These are phyloP conservation scores for Malbranchea zuffiana DNA, from an alignment of 2,329 filamentous ascomycete species.

Conservation along the genomic window DNA sequence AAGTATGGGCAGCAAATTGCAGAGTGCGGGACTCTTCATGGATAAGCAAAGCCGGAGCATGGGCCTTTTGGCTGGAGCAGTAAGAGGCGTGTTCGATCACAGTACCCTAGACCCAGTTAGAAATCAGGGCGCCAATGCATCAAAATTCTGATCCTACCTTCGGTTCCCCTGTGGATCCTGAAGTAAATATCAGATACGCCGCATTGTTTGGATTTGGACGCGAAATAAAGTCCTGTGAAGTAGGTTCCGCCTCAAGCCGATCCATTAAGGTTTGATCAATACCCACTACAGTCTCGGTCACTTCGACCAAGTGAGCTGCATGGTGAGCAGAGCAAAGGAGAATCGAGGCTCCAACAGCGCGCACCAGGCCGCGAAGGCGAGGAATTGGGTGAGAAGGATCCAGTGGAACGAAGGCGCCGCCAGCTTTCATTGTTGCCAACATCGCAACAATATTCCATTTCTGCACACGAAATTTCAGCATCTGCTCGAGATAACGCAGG, in stretches of 20 bases:
- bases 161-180: slow-evolving; percentile 45
- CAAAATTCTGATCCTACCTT: slow-evolving; percentile 28
- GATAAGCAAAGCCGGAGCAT: slow-evolving; percentile 42
- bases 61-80: slow-evolving; percentile 44
- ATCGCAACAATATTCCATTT: slow-evolving; percentile 36
- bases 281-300: slow-evolving; percentile 22
- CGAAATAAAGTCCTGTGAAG: slow-evolving; percentile 15
- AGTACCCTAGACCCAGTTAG: slow-evolving; percentile 38
- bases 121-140: neutral
- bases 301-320: slow-evolving; percentile 15
- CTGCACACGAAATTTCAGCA: slow-evolving; percentile 13
- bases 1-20: slow-evolving; percentile 46
- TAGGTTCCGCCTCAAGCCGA: slow-evolving; percentile 15
- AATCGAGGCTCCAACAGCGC: slow-evolving; percentile 25
- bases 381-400: slow-evolving; percentile 31
- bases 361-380: slow-evolving; percentile 26
- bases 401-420: slow-evolving; percentile 33
- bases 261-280: slow-evolving; percentile 22
- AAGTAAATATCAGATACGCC: slow-evolving; percentile 50
- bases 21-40: slow-evolving; percentile 45
- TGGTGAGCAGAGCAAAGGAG: slow-evolving; percentile 26
- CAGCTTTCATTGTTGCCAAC: slow-evolving; percentile 34
- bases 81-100: slow-evolving; percentile 52
- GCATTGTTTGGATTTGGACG: slow-evolving; percentile 25
- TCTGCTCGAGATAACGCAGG: too few relatives aligned